phyloP scores from a whole-genome alignment of 108 stramenopile genomes.

The Cyclotella sp. region DNA sequence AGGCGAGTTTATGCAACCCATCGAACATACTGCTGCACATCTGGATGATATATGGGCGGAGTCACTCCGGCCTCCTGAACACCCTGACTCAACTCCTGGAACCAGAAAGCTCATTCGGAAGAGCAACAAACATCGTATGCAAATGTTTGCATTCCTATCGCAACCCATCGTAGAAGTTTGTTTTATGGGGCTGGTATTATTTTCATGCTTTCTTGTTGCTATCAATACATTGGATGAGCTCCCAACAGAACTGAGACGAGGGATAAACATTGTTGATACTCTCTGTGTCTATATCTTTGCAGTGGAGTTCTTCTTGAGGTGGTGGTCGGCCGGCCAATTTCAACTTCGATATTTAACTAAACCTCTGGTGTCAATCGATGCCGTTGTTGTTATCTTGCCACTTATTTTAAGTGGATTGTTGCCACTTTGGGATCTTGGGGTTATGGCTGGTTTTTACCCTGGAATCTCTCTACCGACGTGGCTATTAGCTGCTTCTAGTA shows the following conservation, averaged over 20 bases:
- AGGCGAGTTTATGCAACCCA: not conserved
- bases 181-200: constrained; percentile 43
- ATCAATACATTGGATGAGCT: constrained; percentile 53
- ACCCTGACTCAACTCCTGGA: not conserved
- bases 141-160: constrained; percentile 42
- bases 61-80: not conserved
- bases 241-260: constrained; percentile 20
- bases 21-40: not conserved
- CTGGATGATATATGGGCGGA: constrained; percentile 4
- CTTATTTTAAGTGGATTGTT: constrained; percentile 42
- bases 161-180: constrained; percentile 53
- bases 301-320: constrained; percentile 64
- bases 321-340: constrained; percentile 62
- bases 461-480: constrained; percentile 40
- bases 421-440: constrained; percentile 43
- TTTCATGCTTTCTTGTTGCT: constrained; percentile 57
- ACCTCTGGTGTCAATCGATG: constrained; percentile 64
- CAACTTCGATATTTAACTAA: constrained; percentile 56
- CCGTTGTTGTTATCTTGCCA: constrained; percentile 48
- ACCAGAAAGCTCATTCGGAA: not conserved
- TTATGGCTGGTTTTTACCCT: constrained; percentile 46
- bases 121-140: constrained; percentile 40
- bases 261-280: constrained; percentile 32
- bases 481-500: constrained; percentile 39
- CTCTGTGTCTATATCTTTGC: constrained; percentile 58